These are phyloP conservation scores for Phytophthora tentaculata DNA, from an alignment of 352 stramenopile species.

Conservation along the genomic window DNA sequence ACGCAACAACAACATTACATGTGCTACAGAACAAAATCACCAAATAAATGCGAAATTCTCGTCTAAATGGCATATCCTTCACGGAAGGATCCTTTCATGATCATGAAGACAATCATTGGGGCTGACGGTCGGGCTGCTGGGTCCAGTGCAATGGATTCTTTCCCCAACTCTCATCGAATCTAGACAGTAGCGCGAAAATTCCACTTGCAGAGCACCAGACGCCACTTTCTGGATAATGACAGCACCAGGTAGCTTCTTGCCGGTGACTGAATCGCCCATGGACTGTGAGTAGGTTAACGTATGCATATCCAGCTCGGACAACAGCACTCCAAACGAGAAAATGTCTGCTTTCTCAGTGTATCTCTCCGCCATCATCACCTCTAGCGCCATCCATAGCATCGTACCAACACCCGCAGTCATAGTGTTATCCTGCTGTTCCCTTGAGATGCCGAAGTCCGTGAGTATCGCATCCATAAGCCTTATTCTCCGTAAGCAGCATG, in stretches of 20 bases:
- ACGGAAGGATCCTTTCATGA: slow-evolving; percentile 5
- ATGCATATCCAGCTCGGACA: slow-evolving; percentile 34
- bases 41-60: no score
- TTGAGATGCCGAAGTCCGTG: slow-evolving; percentile 40
- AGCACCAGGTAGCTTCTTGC: background rate
- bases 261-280: slow-evolving; percentile 9
- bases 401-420: slow-evolving; percentile 39
- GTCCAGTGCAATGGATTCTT: slow-evolving; percentile 20
- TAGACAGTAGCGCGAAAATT: slow-evolving; percentile 20
- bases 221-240: no score
- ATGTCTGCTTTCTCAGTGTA: slow-evolving; percentile 43
- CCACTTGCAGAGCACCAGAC: slow-evolving; percentile 2
- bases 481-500: slow-evolving; percentile 27
- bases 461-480: slow-evolving; percentile 42
- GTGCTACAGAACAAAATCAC: no score
- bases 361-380: slow-evolving; percentile 36
- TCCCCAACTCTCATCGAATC: background rate
- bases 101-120: slow-evolving; percentile 22
- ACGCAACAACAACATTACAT: no score
- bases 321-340: slow-evolving; percentile 37
- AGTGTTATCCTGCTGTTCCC: slow-evolving; percentile 21
- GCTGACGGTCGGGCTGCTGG: slow-evolving; percentile 8
- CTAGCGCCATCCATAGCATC: slow-evolving; percentile 33
- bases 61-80: background rate
- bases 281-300: slow-evolving; percentile 19